phyloP scores from a whole-genome alignment of 2,329 filamentous ascomycete species.

The Aciculosporium take region DNA sequence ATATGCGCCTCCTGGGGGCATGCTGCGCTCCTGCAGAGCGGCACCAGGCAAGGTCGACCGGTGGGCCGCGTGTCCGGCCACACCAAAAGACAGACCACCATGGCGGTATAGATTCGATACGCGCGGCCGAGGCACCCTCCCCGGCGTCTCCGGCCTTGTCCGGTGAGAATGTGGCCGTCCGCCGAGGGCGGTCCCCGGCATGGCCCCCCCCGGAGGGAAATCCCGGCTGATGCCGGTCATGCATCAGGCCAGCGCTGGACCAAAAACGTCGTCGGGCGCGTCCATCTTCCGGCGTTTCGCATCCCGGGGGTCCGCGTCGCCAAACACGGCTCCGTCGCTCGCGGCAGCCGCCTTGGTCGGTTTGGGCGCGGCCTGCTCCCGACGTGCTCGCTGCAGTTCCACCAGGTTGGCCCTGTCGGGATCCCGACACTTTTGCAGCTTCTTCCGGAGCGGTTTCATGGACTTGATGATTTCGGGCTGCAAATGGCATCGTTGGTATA shows the following conservation, averaged over 20 bases:
- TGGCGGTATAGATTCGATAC: too few species aligned
- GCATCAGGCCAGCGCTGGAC: slow-evolving; percentile 17
- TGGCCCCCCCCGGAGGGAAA: too few species aligned
- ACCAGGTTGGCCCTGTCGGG: slow-evolving; percentile 61
- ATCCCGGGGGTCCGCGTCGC: slow-evolving; percentile 23
- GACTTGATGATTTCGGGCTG: slow-evolving; percentile 28
- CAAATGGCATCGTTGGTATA: slow-evolving; percentile 1
- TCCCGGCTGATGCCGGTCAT: too few species aligned
- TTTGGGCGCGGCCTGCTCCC: slow-evolving; percentile 34
- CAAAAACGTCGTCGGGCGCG: slow-evolving; percentile 32
- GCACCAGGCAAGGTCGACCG: too few species aligned
- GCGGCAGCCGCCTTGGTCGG: slow-evolving; percentile 27
- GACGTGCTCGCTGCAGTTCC: slow-evolving; percentile 49
- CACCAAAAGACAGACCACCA: too few species aligned
- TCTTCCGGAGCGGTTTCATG: slow-evolving; percentile 48
- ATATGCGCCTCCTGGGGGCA: too few species aligned
- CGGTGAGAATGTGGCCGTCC: too few species aligned
- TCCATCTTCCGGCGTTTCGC: slow-evolving; percentile 32
- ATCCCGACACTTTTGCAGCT: slow-evolving; percentile 59
- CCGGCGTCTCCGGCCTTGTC: too few species aligned
- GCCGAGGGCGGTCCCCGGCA: too few species aligned
- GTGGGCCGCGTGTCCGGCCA: too few species aligned
- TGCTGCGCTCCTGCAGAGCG: too few species aligned
- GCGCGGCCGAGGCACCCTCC: too few species aligned
- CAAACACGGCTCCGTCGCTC: slow-evolving; percentile 34